Conservation (phyloP, 495 filamentous ascomycete species). For the Aspergillus egyptiacus region DNA sequence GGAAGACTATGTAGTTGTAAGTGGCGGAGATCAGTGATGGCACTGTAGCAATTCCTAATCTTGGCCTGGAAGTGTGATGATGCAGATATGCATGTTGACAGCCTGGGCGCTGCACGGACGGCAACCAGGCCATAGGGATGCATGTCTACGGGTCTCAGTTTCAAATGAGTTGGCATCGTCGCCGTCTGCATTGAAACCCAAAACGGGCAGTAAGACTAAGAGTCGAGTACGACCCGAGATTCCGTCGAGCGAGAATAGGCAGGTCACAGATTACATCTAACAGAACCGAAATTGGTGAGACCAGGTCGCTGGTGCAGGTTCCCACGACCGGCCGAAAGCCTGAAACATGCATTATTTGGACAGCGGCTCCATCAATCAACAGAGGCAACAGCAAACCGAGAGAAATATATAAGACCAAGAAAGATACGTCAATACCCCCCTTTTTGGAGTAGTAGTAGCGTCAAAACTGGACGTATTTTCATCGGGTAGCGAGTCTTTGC, state of each 20-base stretch:
- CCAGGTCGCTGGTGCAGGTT: too few relatives aligned
- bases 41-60: not conserved
- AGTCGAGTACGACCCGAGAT: too few relatives aligned
- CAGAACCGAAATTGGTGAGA: too few relatives aligned
- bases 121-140: conserved; percentile 20
- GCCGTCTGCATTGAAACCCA: too few relatives aligned
- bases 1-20: too few relatives aligned
- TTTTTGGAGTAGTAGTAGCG: not conserved
- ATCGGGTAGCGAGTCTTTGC: not conserved
- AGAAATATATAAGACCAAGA: conserved; percentile 8
- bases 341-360: not conserved
- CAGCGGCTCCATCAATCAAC: not conserved
- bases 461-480: conserved; percentile 6
- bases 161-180: too few relatives aligned
- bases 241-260: not conserved
- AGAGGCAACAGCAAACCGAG: not conserved
- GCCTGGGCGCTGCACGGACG: conserved; percentile 23
- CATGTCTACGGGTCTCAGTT: too few relatives aligned
- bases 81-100: conserved; percentile 20
- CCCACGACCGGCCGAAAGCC: not conserved
- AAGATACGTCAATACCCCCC: conserved; percentile 1
- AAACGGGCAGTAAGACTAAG: too few relatives aligned
- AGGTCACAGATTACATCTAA: too few relatives aligned
- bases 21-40: too few relatives aligned
- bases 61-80: not conserved